A percentile compares a stretch with the other conserved stretches of the same genome.
Evolutionary conservation across 768 basidiomycete genomes (phyloP).

Genomic region (Hygrocybe coccinea): DNA sequence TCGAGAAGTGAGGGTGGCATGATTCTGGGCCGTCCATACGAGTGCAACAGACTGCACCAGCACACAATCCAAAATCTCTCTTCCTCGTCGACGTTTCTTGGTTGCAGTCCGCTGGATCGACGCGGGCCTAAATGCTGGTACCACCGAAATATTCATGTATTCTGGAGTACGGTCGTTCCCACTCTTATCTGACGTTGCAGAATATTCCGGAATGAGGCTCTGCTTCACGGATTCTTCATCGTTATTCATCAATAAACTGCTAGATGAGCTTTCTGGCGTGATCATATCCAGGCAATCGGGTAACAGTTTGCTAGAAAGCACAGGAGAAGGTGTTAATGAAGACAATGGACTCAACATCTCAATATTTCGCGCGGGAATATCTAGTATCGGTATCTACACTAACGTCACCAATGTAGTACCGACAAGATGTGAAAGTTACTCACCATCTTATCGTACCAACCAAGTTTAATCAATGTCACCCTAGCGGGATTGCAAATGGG

Average conservation of each 20-base stretch:
- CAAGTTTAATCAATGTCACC: constrained; percentile 34
- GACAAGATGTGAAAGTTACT: background rate
- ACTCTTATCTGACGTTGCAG: background rate
- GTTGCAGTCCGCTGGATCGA: background rate
- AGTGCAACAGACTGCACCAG: background rate
- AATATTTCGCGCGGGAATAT: background rate
- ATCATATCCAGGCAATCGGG: background rate
- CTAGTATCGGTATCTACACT: background rate
- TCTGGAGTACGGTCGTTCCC: background rate
- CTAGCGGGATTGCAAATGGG: constrained; percentile 45
- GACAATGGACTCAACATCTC: background rate
- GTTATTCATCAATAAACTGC: background rate
- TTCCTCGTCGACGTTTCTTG: background rate
- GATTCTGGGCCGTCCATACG: background rate
- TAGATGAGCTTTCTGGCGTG: background rate
- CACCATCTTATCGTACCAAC: constrained; percentile 56
- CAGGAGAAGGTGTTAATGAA: background rate
- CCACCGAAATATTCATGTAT: background rate
- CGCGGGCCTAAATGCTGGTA: too few species aligned
- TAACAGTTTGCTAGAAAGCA: background rate
- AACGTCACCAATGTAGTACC: background rate
- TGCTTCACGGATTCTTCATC: background rate
- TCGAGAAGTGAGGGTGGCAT: background rate
- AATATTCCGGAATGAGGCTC: background rate
- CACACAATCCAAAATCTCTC: background rate